Percentiles rank a stretch among this genome's conserved stretches.
phyloP scores from a whole-genome alignment of 768 basidiomycete species.

The Lactarius psammicola region DNA sequence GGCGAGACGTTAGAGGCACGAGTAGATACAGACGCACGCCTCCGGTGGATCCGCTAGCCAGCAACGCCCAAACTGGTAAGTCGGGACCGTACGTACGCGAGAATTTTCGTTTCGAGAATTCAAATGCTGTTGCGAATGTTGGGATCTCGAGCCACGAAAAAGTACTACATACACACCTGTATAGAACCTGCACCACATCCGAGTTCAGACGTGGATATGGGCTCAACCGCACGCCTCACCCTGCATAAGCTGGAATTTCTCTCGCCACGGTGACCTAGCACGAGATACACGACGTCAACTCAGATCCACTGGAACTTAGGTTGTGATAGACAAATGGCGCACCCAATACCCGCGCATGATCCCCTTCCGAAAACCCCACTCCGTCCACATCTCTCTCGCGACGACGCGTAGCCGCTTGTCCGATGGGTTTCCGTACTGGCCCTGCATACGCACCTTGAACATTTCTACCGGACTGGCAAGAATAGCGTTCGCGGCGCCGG shows the following conservation, averaged over 20 bases:
- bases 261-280: conserved; percentile 80
- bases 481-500: conserved; percentile 86
- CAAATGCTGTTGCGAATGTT: conserved; percentile 58
- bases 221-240: conserved; percentile 40
- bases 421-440: conserved; percentile 77
- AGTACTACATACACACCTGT: conserved; percentile 43
- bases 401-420: conserved; percentile 78
- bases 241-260: conserved; percentile 96
- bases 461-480: conserved; percentile 96
- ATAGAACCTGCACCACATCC: conserved; percentile 54
- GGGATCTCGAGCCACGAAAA: not conserved
- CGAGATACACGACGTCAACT: not conserved
- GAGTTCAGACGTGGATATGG: not conserved
- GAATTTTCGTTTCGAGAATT: conserved; percentile 83
- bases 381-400: conserved; percentile 76
- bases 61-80: conserved; percentile 80
- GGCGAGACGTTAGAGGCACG: not conserved
- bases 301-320: not conserved
- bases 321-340: conserved; percentile 24
- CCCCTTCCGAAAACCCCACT: conserved; percentile 84
- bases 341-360: conserved; percentile 99
- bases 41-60: conserved; percentile 80
- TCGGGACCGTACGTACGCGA: conserved; percentile 57
- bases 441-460: conserved; percentile 99
- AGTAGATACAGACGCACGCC: conserved; percentile 51